These are phyloP conservation scores for Xanthoconium purpureum DNA, from an alignment of 768 basidiomycete genomes.

Conservation along the genomic window DNA sequence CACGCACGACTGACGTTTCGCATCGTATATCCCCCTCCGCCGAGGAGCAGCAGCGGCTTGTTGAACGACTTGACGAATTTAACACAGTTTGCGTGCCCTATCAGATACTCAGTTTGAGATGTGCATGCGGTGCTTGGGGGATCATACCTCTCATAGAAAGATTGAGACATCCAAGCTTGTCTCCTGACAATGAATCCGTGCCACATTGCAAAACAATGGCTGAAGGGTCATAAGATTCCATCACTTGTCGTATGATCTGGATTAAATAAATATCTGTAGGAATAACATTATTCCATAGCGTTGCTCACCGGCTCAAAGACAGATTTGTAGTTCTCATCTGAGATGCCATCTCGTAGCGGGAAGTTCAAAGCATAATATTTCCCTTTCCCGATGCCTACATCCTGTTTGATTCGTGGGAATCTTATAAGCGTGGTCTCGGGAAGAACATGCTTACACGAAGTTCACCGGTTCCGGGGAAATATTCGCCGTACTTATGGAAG, in stretches of 20 bases:
- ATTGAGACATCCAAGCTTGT: conserved; percentile 94
- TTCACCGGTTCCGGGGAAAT: conserved; percentile 99
- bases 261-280: background rate
- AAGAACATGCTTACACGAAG: conserved; percentile 57
- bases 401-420: conserved; percentile 44
- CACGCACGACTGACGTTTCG: conserved; percentile 94
- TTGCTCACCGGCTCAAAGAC: conserved; percentile 88
- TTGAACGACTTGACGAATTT: conserved; percentile 96
- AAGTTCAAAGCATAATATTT: conserved; percentile 95
- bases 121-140: background rate
- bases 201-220: conserved; percentile 98
- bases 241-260: conserved; percentile 89
- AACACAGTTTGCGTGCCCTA: conserved; percentile 96
- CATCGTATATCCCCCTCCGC: conserved; percentile 98
- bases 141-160: conserved; percentile 84
- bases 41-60: conserved; percentile 88
- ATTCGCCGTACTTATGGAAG: conserved; percentile 99
- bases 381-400: conserved; percentile 90
- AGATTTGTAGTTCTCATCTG: conserved; percentile 90
- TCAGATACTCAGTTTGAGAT: background rate
- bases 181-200: conserved; percentile 93
- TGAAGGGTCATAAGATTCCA: conserved; percentile 91
- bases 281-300: background rate
- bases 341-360: conserved; percentile 91
- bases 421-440: background rate